phyloP scores from a whole-genome alignment of 2,329 filamentous ascomycete genomes.

The Chaetomiaceae sp. region DNA sequence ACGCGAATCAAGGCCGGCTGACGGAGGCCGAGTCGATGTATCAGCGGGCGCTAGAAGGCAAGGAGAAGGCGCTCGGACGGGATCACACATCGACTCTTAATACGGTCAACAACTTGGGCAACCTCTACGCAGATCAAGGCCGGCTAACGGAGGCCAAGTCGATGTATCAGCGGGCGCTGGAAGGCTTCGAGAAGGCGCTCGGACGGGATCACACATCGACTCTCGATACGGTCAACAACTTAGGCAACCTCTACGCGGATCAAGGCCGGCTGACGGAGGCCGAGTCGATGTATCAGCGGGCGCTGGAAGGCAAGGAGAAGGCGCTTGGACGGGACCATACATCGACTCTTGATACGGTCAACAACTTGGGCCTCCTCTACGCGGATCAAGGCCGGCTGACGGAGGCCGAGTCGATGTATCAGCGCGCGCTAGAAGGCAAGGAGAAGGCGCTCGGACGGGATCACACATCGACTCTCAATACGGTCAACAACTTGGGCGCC shows the following conservation, averaged over 20 bases:
- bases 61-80: no score
- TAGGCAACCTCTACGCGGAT: constrained; percentile 6
- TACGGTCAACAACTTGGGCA: constrained; percentile 10
- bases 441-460: no score
- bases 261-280: constrained; percentile 11
- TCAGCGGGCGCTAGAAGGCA: no score
- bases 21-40: no score
- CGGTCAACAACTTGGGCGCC: constrained; percentile 8
- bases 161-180: constrained; percentile 12
- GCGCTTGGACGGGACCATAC: constrained; percentile 1
- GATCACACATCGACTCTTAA: not conserved
- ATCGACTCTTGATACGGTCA: not conserved
- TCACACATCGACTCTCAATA: no score
- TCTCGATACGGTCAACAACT: constrained; percentile 2
- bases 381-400: no score
- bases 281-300: not conserved
- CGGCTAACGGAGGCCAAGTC: constrained; percentile 5
- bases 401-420: no score
- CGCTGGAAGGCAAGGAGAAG: not conserved
- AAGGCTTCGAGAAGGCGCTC: constrained; percentile 9
- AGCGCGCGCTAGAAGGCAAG: no score
- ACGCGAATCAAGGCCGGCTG: no score
- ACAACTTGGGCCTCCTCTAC: no score
- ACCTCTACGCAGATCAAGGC: constrained; percentile 10
- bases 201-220: constrained; percentile 14